Percentiles rank a stretch among this genome's conserved stretches.
Conservation (phyloP, 306 rosid species). For the Fragaria nilgerrensis region DNA sequence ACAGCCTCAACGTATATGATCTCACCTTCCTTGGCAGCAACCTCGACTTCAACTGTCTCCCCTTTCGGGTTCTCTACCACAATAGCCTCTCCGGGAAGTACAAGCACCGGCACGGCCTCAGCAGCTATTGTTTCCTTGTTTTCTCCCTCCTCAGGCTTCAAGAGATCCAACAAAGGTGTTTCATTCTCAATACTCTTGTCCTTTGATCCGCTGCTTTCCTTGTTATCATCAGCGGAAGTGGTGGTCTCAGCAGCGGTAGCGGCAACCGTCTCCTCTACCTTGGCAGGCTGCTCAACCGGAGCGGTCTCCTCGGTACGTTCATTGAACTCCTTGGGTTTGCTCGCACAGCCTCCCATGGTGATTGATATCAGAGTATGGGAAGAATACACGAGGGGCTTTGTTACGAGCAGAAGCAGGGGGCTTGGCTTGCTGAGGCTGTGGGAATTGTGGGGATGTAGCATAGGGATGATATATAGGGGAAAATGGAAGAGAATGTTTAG, state of each 20-base stretch:
- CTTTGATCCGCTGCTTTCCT: conserved; percentile 13
- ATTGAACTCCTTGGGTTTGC: conserved; percentile 52
- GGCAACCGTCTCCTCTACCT: conserved; percentile 31
- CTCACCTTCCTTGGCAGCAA: conserved; percentile 12
- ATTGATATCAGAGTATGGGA: background rate
- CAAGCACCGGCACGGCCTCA: background rate
- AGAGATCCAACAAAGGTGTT: conserved; percentile 40
- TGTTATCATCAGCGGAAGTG: conserved; percentile 18
- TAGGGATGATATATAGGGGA: background rate
- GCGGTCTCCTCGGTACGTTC: conserved; percentile 21
- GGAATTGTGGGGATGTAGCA: background rate
- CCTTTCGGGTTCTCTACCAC: conserved; percentile 22
- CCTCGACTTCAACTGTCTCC: conserved; percentile 24
- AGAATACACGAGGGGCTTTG: conserved; percentile 19
- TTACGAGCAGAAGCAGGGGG: background rate
- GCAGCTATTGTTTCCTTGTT: background rate
- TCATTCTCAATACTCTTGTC: conserved; percentile 31
- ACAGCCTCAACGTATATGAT: conserved; percentile 26
- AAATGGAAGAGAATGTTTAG: background rate
- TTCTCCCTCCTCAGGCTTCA: conserved; percentile 29
- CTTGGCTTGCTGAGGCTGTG: background rate
- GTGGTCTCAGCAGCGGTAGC: background rate
- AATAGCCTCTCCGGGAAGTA: background rate
- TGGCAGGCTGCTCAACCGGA: conserved; percentile 38
- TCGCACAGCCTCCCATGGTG: conserved; percentile 88